Percentiles rank a stretch among this genome's conserved stretches.
phyloP scores from a whole-genome alignment of 2,329 filamentous ascomycete genomes.

The Venturia asperata region DNA sequence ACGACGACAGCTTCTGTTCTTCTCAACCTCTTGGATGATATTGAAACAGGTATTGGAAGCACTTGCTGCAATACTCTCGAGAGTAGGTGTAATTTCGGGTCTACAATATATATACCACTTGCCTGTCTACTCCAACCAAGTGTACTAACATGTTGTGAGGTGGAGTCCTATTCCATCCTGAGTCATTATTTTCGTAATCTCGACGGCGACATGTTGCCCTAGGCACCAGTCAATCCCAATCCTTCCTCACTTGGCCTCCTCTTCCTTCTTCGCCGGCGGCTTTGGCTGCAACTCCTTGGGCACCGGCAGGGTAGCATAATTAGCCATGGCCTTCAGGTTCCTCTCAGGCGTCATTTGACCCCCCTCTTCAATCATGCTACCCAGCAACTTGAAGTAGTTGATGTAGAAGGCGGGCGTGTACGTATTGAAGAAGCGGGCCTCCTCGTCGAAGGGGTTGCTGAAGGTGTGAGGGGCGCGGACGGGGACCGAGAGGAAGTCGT shows the following conservation, averaged over 20 bases:
- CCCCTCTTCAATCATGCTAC: constrained; percentile 39
- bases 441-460: constrained; percentile 47
- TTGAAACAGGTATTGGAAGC: too few species aligned
- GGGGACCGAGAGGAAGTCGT: constrained; percentile 51
- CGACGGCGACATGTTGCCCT: too few species aligned
- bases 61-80: too few species aligned
- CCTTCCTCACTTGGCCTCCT: constrained; percentile 4
- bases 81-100: too few species aligned
- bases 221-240: too few species aligned
- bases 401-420: constrained; percentile 52
- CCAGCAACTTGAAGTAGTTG: constrained; percentile 50
- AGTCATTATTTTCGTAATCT: neutral
- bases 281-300: constrained; percentile 15
- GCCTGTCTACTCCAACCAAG: neutral
- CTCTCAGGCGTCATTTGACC: constrained; percentile 43
- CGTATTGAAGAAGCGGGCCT: constrained; percentile 51
- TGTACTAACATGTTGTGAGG: neutral
- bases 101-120: too few species aligned
- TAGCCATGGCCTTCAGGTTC: constrained; percentile 42
- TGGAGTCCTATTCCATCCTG: neutral
- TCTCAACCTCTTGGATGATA: neutral
- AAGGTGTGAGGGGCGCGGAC: constrained; percentile 51
- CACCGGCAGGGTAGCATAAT: constrained; percentile 42
- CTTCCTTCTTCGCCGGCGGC: neutral
- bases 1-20: neutral